Base-by-base conservation (phyloP, 139 green algal species). In the Zygnema circumcarinatum region DNA sequence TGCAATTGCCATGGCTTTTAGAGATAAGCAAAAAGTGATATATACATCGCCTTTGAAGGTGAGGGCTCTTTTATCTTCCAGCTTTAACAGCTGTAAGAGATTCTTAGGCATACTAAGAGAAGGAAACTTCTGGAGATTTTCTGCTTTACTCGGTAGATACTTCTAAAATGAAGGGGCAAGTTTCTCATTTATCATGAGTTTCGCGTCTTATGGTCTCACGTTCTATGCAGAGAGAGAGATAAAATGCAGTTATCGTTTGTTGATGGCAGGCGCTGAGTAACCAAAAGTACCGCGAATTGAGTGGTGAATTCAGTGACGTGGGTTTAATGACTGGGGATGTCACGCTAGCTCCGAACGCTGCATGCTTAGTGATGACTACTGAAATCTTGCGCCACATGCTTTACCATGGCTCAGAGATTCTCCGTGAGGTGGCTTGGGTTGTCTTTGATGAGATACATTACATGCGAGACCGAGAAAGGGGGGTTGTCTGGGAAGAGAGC, bases 381-480 rank as follows among this genome's bases (percentile, higher is more conserved):
- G 97, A 99, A 91, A 98, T 99, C 74, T 92, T 99, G 81, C 92
- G 97, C 25, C 94, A 76, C 84, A 91, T 93, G 92, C 53, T 93
- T 41, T 95, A 93, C 92, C 92, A 93, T 2, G 87, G 87, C 2
- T 81, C 39, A 1, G 87, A 91, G 68, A 41, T 86, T 11, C 36
- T 92, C 53, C 76, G 89, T 36, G 89, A 92, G 31, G 87, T 92
- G 21, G 87, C 87, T 22, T 91, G 87, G 95, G 95, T 99, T 11
- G 92, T 99, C 2, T 99, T 98, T 90, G 97, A 99, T 80, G 97
- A 99, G 92, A 94, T 99, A 36, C 96, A 98, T 92, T 98, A 98
- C 93, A 96, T 98, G 96, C 38, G 73, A 39, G 97, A 99, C 93
- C 87, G 92, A 0, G 97, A 99, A 93, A 93, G 97, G 3, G 97